phyloP scores from a whole-genome alignment of 2,329 filamentous ascomycete genomes.

The Aspergillus persii region DNA sequence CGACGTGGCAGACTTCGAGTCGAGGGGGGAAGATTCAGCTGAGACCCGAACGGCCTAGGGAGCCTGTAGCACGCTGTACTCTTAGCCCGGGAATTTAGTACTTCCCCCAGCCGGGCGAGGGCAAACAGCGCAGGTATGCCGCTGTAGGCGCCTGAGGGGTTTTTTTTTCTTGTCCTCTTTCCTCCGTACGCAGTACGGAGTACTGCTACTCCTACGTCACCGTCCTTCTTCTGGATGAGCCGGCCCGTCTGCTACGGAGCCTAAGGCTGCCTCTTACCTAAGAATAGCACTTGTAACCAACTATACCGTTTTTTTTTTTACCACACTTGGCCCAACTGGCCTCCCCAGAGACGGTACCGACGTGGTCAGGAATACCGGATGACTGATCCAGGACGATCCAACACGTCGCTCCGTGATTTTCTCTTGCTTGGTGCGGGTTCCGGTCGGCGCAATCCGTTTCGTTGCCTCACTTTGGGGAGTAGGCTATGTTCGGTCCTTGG shows the following conservation, averaged over 20 bases:
- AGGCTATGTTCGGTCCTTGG: background rate
- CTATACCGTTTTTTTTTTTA: too few species aligned
- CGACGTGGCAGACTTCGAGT: constrained; percentile 24
- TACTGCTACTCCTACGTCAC: background rate
- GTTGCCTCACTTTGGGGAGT: constrained; percentile 35
- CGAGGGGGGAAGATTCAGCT: constrained; percentile 13
- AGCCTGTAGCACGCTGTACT: background rate
- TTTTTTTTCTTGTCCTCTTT: too few species aligned
- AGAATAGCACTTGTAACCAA: background rate
- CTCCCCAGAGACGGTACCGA: background rate
- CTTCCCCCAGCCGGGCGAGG: background rate
- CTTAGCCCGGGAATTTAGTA: background rate
- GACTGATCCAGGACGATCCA: constrained; percentile 13
- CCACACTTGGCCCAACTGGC: too few species aligned
- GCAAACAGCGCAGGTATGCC: background rate
- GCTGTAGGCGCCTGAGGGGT: background rate
- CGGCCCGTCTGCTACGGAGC: too few species aligned
- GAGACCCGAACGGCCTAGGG: constrained; percentile 12
- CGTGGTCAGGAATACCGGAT: constrained; percentile 3
- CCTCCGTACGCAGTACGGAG: too few species aligned
- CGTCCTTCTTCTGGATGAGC: too few species aligned
- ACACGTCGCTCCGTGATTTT: constrained; percentile 1
- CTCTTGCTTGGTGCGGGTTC: constrained; percentile 24
- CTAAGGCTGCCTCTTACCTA: background rate
- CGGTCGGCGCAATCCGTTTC: constrained; percentile 33